A percentile compares a stretch with the other conserved stretches of the same genome.
Evolutionary conservation across 2,329 filamentous ascomycete species (phyloP).

Genomic region (Thielaviopsis ethacetica): DNA sequence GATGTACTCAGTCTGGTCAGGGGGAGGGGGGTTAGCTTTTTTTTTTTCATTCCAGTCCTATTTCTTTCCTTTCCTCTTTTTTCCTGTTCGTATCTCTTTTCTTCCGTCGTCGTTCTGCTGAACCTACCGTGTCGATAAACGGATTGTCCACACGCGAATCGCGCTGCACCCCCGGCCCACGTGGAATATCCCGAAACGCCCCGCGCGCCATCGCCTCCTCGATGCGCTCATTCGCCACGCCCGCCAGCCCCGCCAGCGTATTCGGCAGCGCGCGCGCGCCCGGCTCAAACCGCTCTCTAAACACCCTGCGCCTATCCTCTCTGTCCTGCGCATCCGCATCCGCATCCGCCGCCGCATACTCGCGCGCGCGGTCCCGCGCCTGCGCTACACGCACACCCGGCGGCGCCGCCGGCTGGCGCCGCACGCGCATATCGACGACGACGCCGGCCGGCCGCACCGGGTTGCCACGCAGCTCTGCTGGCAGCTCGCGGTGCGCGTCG

Average conservation of each 20-base stretch:
- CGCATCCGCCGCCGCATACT: constrained; percentile 38
- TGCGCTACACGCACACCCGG: constrained; percentile 32
- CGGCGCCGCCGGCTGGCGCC: constrained; percentile 22
- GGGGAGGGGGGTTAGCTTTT: neutral
- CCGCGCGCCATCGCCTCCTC: constrained; percentile 86
- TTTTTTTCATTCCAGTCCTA: neutral
- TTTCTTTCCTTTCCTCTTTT: no score
- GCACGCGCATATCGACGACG: constrained; percentile 34
- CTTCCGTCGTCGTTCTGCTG: no score
- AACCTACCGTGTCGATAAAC: constrained; percentile 63
- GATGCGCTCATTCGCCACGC: constrained; percentile 74
- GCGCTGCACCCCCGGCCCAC: constrained; percentile 65
- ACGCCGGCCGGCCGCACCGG: constrained; percentile 24
- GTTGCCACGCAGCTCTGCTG: constrained; percentile 29
- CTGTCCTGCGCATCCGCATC: constrained; percentile 28
- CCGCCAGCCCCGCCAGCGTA: constrained; percentile 60
- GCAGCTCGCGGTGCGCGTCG: constrained; percentile 56
- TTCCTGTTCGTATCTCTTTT: no score
- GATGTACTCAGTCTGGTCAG: constrained; percentile 67
- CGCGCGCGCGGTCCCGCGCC: constrained; percentile 40
- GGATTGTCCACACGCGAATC: constrained; percentile 72
- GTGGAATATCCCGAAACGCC: constrained; percentile 69
- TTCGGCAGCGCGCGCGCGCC: constrained; percentile 57
- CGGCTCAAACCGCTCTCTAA: constrained; percentile 67
- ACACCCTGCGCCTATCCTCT: constrained; percentile 52